Evolutionary conservation across 1,284 basidiomycete species (phyloP).

Genomic region (Vanrija pseudolonga): DNA sequence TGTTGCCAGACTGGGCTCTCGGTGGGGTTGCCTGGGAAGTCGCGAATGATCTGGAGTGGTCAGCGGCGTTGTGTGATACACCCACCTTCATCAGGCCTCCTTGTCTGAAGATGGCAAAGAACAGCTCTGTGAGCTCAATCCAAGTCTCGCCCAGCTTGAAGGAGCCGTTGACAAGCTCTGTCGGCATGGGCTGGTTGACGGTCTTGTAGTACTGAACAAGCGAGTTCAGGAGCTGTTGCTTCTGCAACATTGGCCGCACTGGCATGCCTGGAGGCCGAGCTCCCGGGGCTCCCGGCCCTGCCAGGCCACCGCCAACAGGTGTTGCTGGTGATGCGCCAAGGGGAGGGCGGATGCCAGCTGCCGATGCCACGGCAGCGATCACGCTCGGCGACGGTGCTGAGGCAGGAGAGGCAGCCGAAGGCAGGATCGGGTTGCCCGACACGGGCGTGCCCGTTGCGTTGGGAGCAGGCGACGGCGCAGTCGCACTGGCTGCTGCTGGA

Average conservation of each 20-base stretch:
- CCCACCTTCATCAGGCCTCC: conserved; percentile 28
- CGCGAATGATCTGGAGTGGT: conserved; percentile 3
- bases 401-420: conserved; percentile 3
- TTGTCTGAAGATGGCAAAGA: conserved; percentile 31
- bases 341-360: neutral
- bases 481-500: conserved; percentile 8
- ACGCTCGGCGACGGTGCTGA: conserved; percentile 3
- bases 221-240: conserved; percentile 31
- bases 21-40: conserved; percentile 10
- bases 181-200: conserved; percentile 23
- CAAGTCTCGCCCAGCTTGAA: conserved; percentile 36
- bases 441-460: neutral
- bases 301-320: neutral
- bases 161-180: conserved; percentile 35
- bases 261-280: neutral
- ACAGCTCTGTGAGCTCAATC: conserved; percentile 38
- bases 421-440: conserved; percentile 2
- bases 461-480: conserved; percentile 7
- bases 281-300: neutral
- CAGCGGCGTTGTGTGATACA: neutral
- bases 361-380: conserved; percentile 1
- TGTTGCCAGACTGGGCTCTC: conserved; percentile 30
- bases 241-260: conserved; percentile 38
- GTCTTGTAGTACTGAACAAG: conserved; percentile 26
- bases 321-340: neutral